Evolutionary conservation across 1,284 basidiomycete species (phyloP), one percentile per base, ranked within the genome.

Genomic region (Sphaerobolus stellatus): DNA sequence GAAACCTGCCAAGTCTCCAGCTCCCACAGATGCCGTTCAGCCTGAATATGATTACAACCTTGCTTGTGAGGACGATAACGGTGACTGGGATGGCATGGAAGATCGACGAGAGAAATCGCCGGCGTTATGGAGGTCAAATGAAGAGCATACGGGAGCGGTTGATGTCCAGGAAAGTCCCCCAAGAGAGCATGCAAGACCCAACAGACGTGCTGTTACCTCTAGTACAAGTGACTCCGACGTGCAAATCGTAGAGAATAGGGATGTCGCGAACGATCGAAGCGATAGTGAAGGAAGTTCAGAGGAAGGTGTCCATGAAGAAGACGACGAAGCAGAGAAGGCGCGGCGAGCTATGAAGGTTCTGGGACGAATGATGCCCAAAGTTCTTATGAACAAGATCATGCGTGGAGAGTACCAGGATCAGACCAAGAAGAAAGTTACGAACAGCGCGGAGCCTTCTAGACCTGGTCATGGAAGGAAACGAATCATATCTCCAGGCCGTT

Each of bases 401-500:
- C 36, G 52, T 25, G 54, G 61, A 40, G 57, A 58, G 34, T 36
- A 33, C 30, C 36, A 34, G 20, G n/a, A 36, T 6, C 41, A 25
- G 43, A 54, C 3, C 34, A 25, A 51, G 47, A 49, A 20, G 46
- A 33, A 18, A n/a, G 34, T 43, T 14, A 14, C 20, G 4, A 18
- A 18, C 13, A 61, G 16, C 69, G 63, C 30, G 72, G 72, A 38
- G 66, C 64, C 1, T 38, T 65, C 64, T 8, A 56, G 52, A 3
- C 66, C 81, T 1, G 81, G 81, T 4, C 69, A 74, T 57, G 75
- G 78, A 20, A 70, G 72, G 33, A 68, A 68, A 52, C 69, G 74
- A 60, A 71, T 54, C 11, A 27, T 54, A 56, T 68, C 54, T 62
- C 59, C 58, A 61, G 68, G 49, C 22, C 66, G 56, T 52, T 66